Percentiles rank a stretch among this genome's conserved stretches.
Evolutionary conservation across 345 rosid genomes (phyloP).

Genomic region (Murraya koenigii): DNA sequence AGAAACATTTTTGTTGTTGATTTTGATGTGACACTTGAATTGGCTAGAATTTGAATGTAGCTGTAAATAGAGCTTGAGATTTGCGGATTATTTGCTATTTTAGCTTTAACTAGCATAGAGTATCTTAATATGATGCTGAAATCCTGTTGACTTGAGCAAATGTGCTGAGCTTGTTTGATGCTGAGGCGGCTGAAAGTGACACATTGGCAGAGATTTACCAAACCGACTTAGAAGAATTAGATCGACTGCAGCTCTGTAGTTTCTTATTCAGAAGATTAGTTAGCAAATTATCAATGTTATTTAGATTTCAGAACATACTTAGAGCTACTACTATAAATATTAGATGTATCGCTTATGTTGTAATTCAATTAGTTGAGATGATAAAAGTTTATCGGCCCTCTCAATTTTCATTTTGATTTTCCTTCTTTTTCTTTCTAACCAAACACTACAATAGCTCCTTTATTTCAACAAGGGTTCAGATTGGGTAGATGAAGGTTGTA

Average conservation of each 20-base stretch:
- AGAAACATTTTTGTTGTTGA: not conserved
- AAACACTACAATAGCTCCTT: not conserved
- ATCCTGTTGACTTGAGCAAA: not conserved
- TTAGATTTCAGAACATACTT: not conserved
- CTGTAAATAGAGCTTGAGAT: not conserved
- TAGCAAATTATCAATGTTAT: not conserved
- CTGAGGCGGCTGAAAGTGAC: not conserved
- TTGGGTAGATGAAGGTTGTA: not conserved
- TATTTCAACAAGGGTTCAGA: not conserved
- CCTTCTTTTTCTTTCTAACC: not conserved
- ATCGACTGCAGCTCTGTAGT: not conserved
- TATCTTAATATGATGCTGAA: not conserved
- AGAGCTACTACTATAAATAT: too few relatives aligned
- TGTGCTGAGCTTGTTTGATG: not conserved
- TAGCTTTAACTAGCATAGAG: not conserved
- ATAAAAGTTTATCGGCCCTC: not conserved
- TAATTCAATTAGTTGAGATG: not conserved
- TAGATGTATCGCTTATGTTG: too few relatives aligned
- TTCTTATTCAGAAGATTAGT: not conserved
- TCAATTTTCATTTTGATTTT: too few relatives aligned
- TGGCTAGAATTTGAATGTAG: not conserved
- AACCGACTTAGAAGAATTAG: not conserved
- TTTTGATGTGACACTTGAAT: not conserved
- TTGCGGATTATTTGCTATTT: not conserved
- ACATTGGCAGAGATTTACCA: not conserved